Percentiles rank a stretch among this genome's conserved stretches.
Evolutionary conservation across 2,329 filamentous ascomycete species (phyloP).

Genomic region (Didymella glomerata): DNA sequence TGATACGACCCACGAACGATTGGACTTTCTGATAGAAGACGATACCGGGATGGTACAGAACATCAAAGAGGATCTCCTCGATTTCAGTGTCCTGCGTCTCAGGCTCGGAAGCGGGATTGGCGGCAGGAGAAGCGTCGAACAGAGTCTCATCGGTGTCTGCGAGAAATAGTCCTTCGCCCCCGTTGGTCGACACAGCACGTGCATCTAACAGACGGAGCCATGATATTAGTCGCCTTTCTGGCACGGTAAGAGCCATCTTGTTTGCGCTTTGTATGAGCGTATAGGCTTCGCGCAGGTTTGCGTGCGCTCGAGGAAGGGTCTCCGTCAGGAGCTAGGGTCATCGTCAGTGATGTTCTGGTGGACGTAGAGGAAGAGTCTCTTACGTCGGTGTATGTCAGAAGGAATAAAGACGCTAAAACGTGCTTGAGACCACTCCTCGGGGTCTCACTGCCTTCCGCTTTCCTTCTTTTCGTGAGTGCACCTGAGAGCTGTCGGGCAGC

Average conservation of each 20-base stretch:
- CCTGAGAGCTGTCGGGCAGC: conserved; percentile 39
- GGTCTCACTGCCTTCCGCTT: conserved; percentile 25
- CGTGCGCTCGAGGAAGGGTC: conserved; percentile 55
- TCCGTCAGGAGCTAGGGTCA: conserved; percentile 35
- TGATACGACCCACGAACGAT: conserved; percentile 65
- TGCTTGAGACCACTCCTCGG: conserved; percentile 46
- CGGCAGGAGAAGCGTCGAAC: conserved; percentile 57
- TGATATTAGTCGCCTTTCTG: conserved; percentile 60
- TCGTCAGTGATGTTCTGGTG: conserved; percentile 31
- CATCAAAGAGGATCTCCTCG: conserved; percentile 63
- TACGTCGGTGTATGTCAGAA: conserved; percentile 63
- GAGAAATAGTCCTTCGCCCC: conserved; percentile 64
- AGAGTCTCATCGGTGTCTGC: conserved; percentile 59
- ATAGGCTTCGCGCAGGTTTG: conserved; percentile 61
- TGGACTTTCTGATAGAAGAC: conserved; percentile 67
- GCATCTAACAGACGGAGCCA: conserved; percentile 66
- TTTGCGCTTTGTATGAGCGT: conserved; percentile 53
- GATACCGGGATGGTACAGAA: conserved; percentile 64
- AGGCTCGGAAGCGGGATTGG: conserved; percentile 40
- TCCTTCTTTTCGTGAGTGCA: conserved; percentile 27
- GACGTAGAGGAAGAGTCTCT: conserved; percentile 18
- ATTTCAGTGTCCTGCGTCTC: conserved; percentile 45
- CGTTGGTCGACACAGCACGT: conserved; percentile 62
- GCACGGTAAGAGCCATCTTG: conserved; percentile 34
- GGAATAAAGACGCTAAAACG: conserved; percentile 62